Evolutionary conservation across 495 filamentous ascomycete species (phyloP).

Genomic region (Daldinia grandis): DNA sequence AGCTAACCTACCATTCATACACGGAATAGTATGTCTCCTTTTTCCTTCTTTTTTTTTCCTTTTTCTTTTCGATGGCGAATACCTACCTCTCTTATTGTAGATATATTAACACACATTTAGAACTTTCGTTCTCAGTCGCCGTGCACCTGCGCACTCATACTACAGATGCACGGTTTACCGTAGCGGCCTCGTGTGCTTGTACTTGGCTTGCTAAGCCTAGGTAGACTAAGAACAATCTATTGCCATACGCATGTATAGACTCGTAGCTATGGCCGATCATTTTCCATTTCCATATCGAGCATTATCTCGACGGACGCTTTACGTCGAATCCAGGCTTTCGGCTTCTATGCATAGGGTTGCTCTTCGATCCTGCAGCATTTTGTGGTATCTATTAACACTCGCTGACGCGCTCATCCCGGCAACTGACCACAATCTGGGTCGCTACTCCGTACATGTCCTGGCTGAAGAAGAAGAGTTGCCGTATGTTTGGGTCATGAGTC

Average conservation of each 20-base stretch:
- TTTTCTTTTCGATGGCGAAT: neutral
- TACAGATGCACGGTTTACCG: neutral
- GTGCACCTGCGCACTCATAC: neutral
- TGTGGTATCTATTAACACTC: slow-evolving; percentile 12
- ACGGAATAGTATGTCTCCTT: neutral
- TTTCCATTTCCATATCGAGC: slow-evolving; percentile 10
- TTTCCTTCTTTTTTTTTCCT: no score
- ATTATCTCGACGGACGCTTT: neutral
- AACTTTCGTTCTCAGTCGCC: neutral
- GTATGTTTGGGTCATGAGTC: neutral
- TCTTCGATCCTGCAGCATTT: slow-evolving; percentile 7
- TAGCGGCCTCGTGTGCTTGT: neutral
- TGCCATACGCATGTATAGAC: neutral
- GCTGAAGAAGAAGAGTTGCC: neutral
- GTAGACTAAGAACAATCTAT: slow-evolving; percentile 4
- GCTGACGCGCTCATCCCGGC: neutral
- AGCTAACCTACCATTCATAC: neutral
- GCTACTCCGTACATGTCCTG: neutral
- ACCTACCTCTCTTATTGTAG: neutral
- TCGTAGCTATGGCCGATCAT: slow-evolving; percentile 3
- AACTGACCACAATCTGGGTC: neutral
- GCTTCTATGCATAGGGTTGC: slow-evolving; percentile 23
- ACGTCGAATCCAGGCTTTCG: slow-evolving; percentile 29
- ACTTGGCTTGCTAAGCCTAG: neutral
- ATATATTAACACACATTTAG: neutral